phyloP scores from a whole-genome alignment of 768 basidiomycete species.

The Chalciporus chontae region DNA sequence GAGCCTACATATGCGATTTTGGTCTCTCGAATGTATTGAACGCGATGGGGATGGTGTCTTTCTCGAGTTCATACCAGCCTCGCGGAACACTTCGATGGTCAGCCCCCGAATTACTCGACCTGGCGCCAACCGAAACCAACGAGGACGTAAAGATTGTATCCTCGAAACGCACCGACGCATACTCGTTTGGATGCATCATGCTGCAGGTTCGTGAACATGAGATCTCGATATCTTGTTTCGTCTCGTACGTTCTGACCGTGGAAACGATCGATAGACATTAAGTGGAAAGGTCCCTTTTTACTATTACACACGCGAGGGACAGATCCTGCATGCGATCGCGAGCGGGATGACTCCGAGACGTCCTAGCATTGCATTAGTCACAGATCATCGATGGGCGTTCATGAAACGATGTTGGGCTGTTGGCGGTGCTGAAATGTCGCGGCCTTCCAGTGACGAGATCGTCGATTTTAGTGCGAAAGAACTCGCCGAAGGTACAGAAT shows the following conservation, averaged over 20 bases:
- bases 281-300: constrained; percentile 14
- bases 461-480: constrained; percentile 4
- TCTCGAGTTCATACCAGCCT: constrained; percentile 17
- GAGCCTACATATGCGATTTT: constrained; percentile 43
- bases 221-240: no score
- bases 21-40: constrained; percentile 30
- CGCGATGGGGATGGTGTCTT: constrained; percentile 7
- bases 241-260: neutral
- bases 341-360: neutral
- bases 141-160: neutral
- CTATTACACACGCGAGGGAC: constrained; percentile 8
- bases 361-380: neutral
- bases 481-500: neutral
- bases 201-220: constrained; percentile 8
- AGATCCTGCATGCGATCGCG: constrained; percentile 12
- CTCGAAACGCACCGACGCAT: constrained; percentile 10
- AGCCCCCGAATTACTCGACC: constrained; percentile 17
- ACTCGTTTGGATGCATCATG: constrained; percentile 22
- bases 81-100: constrained; percentile 14
- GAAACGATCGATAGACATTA: constrained; percentile 1
- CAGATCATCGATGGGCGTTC: constrained; percentile 9
- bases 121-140: neutral
- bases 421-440: constrained; percentile 17
- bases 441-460: constrained; percentile 31
- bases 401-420: constrained; percentile 20